Evolutionary conservation across 2,329 filamentous ascomycete species (phyloP), one percentile per base, ranked within the genome.

Genomic region (Aspergillus latus): DNA sequence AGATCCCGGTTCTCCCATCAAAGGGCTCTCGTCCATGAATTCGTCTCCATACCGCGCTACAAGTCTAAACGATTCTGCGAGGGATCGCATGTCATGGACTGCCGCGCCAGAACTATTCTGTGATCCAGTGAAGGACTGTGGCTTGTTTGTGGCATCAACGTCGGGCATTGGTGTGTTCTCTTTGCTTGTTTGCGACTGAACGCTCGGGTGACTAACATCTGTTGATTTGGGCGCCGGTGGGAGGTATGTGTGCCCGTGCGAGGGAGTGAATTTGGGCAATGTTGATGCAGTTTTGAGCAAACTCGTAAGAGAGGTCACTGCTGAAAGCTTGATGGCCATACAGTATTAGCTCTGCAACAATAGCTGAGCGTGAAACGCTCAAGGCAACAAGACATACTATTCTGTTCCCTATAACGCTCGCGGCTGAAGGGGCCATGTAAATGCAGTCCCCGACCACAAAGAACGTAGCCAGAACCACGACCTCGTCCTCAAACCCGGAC

Each of bases 1-100:
- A 4, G 79, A 80, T 30, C 85, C 85, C 0, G 85, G 85, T 66
- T 87, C 85, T 47, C 85, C 85, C 6, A 81, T 74, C 11, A 88
- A 71, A 0, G 85, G 84, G 58, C 82, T 85, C 63, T 87, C 84
- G 66, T 88, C 85, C 75, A 84, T 84, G 71, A 79, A 87, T 60
- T 87, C 84, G 61, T 84, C 79, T 11, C 79, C 82, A 64, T 82
- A 85, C 6, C 73, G 72, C 10, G 81, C 72, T 26, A 80, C 78
- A 34, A 86, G 74, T 36, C 68, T 71, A 51, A 84, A 76, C 7
- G 82, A 80, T 16, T 80, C 75, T 15, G 71, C 72, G 2, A 80
- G 66, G n/a, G 68, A 76, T 36, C 72, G 72, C 6, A 70, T 70
- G 57, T 77, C 73, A 40, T 74, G 70, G 16, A 67, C 64, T 16